A percentile compares a stretch with the other conserved stretches of the same genome.
Evolutionary conservation across 176 grass and related monocot species (phyloP).

Genomic region (Poa pratensis): DNA sequence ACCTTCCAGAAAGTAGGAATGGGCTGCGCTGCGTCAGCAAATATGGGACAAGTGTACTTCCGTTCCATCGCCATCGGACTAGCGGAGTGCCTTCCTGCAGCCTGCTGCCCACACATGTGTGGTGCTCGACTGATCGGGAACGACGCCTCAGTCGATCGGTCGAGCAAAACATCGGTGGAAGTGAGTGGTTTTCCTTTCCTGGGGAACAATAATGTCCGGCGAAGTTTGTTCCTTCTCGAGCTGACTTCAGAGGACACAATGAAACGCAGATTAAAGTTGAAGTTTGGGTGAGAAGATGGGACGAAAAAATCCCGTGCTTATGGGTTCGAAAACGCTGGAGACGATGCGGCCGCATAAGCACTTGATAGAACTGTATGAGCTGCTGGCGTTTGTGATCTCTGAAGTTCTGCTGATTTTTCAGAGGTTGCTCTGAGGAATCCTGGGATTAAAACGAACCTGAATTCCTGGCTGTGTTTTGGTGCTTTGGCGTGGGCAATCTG

Average conservation of each 20-base stretch:
- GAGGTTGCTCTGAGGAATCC: too few relatives aligned
- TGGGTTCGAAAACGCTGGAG: neutral
- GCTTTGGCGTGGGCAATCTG: too few relatives aligned
- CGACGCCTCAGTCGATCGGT: neutral
- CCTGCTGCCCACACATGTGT: neutral
- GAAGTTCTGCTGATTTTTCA: too few relatives aligned
- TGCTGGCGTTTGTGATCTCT: neutral
- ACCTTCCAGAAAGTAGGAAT: neutral
- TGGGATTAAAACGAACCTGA: too few relatives aligned
- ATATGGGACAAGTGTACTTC: constrained; percentile 31
- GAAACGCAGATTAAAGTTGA: neutral
- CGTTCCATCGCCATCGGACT: constrained; percentile 40
- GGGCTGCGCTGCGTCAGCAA: neutral
- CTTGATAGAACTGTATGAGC: neutral
- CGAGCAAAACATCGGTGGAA: neutral
- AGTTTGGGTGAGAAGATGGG: neutral
- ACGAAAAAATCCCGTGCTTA: too few relatives aligned
- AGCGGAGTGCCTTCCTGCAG: neutral
- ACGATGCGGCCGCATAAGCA: neutral
- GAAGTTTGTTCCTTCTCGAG: neutral
- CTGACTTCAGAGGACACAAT: neutral
- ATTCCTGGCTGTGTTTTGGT: too few relatives aligned
- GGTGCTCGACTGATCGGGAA: neutral
- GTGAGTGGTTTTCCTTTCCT: neutral
- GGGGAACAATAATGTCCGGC: neutral